These are phyloP conservation scores for Corynespora cassiicola DNA, from an alignment of 2,329 filamentous ascomycete species.

Conservation along the genomic window DNA sequence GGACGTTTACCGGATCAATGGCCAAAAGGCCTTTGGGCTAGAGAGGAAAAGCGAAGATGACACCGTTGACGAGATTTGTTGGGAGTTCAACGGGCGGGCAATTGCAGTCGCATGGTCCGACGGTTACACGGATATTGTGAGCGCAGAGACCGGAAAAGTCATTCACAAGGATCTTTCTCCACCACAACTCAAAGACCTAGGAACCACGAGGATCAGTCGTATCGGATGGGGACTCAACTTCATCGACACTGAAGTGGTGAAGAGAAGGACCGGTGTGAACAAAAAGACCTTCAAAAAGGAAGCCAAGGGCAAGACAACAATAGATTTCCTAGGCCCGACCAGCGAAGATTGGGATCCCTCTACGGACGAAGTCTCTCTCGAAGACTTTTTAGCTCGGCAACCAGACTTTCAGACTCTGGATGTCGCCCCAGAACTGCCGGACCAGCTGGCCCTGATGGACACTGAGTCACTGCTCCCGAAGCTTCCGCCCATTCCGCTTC, in stretches of 20 bases:
- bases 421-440: constrained; percentile 45
- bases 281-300: constrained; percentile 16
- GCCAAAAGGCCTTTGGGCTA: constrained; percentile 70
- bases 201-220: constrained; percentile 46
- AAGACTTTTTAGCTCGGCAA: constrained; percentile 48
- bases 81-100: constrained; percentile 67
- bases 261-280: constrained; percentile 46
- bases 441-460: constrained; percentile 50
- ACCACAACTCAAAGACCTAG: constrained; percentile 12
- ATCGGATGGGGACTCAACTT: constrained; percentile 64
- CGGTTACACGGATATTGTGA: constrained; percentile 77
- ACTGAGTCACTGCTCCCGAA: constrained; percentile 45
- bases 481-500: constrained; percentile 44
- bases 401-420: constrained; percentile 41
- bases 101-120: constrained; percentile 86
- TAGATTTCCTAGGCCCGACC: constrained; percentile 26
- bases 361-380: constrained; percentile 40
- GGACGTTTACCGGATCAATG: constrained; percentile 78
- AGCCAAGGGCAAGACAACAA: constrained; percentile 8
- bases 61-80: constrained; percentile 47
- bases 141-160: constrained; percentile 80
- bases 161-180: constrained; percentile 65
- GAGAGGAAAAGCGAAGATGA: constrained; percentile 46
- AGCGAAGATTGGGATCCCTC: constrained; percentile 43
- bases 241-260: constrained; percentile 55